Evolutionary conservation across 352 stramenopile species (phyloP).

Genomic region (Globisporangium paroecandrum): DNA sequence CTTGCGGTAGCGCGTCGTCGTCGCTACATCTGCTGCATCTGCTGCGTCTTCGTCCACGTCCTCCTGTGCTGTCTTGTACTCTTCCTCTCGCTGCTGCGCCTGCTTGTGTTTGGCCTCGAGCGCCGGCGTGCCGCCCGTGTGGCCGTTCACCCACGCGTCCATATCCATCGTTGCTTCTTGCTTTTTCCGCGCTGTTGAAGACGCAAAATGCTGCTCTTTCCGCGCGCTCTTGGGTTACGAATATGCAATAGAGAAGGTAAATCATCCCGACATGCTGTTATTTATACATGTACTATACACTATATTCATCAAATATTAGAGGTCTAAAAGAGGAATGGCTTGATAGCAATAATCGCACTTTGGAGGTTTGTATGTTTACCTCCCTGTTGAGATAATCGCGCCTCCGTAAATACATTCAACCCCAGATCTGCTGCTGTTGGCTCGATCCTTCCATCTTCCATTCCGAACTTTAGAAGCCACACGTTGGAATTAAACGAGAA

Average conservation of each 20-base stretch:
- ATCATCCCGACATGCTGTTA: background rate
- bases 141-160: conserved; percentile 17
- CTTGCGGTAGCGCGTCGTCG: conserved; percentile 2
- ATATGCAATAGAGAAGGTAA: conserved; percentile 4
- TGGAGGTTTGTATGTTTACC: background rate
- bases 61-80: background rate
- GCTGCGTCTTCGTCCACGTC: conserved; percentile 19
- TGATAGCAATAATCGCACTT: background rate
- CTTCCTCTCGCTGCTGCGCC: background rate
- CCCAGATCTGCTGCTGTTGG: background rate
- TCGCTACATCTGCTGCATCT: background rate
- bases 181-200: conserved; percentile 12
- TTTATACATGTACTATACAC: background rate
- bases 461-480: conserved; percentile 8
- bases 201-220: conserved; percentile 1
- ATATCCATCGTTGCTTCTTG: conserved; percentile 7
- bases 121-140: background rate
- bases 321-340: background rate
- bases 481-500: conserved; percentile 2
- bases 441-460: conserved; percentile 3
- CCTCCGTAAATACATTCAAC: background rate
- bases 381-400: background rate
- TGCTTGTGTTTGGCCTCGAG: background rate
- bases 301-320: background rate
- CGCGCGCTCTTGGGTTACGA: conserved; percentile 1